These are phyloP conservation scores for Kwoniella sp. DNA, from an alignment of 768 basidiomycete genomes.

Conservation along the genomic window DNA sequence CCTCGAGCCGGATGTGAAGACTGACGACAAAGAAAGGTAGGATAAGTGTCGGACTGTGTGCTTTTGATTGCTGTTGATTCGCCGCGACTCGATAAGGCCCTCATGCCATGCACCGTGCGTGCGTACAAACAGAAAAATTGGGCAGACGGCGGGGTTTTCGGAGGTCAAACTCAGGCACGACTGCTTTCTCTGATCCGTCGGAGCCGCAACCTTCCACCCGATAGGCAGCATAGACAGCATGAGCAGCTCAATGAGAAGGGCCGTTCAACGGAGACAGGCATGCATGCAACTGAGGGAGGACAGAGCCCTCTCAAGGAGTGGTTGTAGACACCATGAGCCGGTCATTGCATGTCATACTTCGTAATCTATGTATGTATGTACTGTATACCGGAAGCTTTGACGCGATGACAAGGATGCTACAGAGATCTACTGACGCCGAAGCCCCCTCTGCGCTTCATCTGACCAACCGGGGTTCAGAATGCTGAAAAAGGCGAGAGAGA, in stretches of 20 bases:
- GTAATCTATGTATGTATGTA: slow-evolving; percentile 15
- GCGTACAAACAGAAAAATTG: not conserved
- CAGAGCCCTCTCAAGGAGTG: too few species aligned
- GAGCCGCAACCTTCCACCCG: too few species aligned
- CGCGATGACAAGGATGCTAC: slow-evolving; percentile 9
- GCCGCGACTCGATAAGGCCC: not conserved
- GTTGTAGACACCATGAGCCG: slow-evolving; percentile 18
- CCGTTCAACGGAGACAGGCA: too few species aligned
- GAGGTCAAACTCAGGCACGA: not conserved
- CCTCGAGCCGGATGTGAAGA: not conserved
- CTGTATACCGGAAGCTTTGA: not conserved
- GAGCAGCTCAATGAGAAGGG: too few species aligned
- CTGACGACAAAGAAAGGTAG: too few species aligned
- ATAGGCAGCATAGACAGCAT: too few species aligned
- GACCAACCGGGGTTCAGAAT: slow-evolving; percentile 14
- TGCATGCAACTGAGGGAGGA: too few species aligned
- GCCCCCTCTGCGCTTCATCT: too few species aligned
- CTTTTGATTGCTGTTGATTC: not conserved
- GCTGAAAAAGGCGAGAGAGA: too few species aligned
- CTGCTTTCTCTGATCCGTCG: too few species aligned
- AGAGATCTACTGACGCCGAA: not conserved
- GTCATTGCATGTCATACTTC: slow-evolving; percentile 23
- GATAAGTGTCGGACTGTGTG: too few species aligned
- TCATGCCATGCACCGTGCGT: too few species aligned
- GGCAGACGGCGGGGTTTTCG: not conserved